Base-by-base conservation (phyloP, 257 asterid genomes). In the Solanum chilense region DNA sequence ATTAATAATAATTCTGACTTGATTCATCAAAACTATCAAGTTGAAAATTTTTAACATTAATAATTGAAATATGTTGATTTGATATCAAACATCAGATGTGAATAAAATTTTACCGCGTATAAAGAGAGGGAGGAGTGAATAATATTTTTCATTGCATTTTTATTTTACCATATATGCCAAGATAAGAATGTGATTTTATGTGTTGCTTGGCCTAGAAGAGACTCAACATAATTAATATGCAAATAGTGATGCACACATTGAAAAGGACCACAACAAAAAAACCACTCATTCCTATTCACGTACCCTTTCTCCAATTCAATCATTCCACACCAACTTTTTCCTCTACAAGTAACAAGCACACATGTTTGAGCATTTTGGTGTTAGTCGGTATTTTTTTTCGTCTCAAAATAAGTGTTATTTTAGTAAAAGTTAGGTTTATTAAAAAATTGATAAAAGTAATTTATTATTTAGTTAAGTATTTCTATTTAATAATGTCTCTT, bases 171-270 rank as follows among this genome's bases (percentile, higher is more conserved):
- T 41, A 75, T 39, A 39, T 75, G 33, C 21, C 62, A n/a, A 44
- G 84, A 25, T 25, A 77, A 66, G 64, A 77, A 77, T 25, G 41
- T 5, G 25, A 37, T 13, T 83, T 3, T 37, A 45, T 84, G 66
- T 45, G 84, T 77, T 86, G 86, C 88, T 87, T 89, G 86, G 56
- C 42, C 88, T 42, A 86, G 47, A 87, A 77, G 91, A 87, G 41
- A 87, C 21, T 77, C 23, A 39, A 83, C 35, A 87, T 84, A 66
- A 86, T 86, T 88, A 20, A 16, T 70, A 31, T 70, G 89, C 18
- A 58, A 80, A 70, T 68, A 47, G 87, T 73, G 77, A 27, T 58
- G 82, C 62, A 52, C 62, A 6, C 62, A 39, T 73, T 29, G 21
- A 68, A 8, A 60, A 88, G 89, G 89, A 84, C 88, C 86, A 86